Base-by-base conservation (phyloP, 441 rosid genomes). In the Mallotus repandus region DNA sequence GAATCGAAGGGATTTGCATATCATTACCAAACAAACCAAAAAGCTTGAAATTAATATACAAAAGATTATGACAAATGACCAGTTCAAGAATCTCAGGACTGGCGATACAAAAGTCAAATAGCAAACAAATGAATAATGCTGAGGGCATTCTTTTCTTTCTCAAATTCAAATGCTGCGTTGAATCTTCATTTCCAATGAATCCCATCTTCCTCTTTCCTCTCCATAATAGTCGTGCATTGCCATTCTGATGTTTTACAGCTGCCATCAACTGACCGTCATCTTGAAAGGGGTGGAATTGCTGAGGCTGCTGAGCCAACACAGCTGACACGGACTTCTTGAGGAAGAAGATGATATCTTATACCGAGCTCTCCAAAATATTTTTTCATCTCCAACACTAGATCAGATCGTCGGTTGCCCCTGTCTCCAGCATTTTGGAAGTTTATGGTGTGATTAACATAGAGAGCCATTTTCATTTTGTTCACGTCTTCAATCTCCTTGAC, bases 401-500 rank as follows among this genome's bases (percentile, higher is more conserved):
- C 85, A 1, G 91, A 85, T 69, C 82, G 69, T 58, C 89, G 60
- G 53, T 32, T 69, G 60, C 78, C 87, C 76, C 84, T 85, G 16
- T 81, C 89, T 14, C 76, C 82, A 59, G 21, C 65, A 66, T 84
- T 81, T 68, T 87, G 89, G 63, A 81, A 85, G 71, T 85, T 87
- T 57, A 85, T 82, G 53, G 91, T 88, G 76, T 86, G 88, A 32
- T 69, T 79, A 16, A 83, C 84, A 52, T 71, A 74, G 6, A 88
- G 76, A 13, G 62, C 78, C 75, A 88, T 73, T 65, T 83, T 81
- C 80, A 88, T 73, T 84, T 79, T 86, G 71, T 88, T 79, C 81
- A 88, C 68, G 25, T 86, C 69, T 81, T 84, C 89, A 45, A 88
- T 86, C 50, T 84, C 91, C 76, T 80, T 83, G 58, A 84, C 77